Evolutionary conservation across 768 basidiomycete genomes (phyloP), one percentile per base, ranked within the genome.

Genomic region (Saitozyma sp.): DNA sequence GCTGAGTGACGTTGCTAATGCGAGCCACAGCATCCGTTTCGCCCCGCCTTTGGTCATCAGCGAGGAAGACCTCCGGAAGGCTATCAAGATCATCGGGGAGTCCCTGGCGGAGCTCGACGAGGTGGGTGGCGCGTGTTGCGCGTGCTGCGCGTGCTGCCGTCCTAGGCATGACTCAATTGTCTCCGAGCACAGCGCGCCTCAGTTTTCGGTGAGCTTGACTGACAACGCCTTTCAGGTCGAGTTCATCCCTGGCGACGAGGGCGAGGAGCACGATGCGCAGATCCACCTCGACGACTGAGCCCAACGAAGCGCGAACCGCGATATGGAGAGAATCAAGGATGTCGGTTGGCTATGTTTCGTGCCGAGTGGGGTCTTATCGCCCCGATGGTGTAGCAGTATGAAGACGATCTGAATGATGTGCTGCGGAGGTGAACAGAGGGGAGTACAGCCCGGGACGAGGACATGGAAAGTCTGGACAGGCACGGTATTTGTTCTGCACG

Each of bases 11-110:
- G 13, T 13, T 2, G 45, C 45, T 46, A 17, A 46, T 46, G n/a
- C 29, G 29, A 46, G 45, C 45, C 66, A 3, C 71, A 97, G 93
- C 57, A 90, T 99, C 69, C 92, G 95, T 40, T 95, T 99, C 77
- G 92, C 96, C 2, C 95, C 95, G 2, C 95, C 95, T 2, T 81
- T 99, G 58, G 91, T 98, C 65, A 99, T 99, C 62, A 83, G 86
- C n/a, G 92, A 96, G 73, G 86, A 85, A 17, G 92, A 96, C 64
- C 75, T 98, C 63, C 82, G 83, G 77, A 86, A 86, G 78, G 89
- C 88, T 19, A 84, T 96, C 13, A 79, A 78, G 59, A 86, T 90
- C 59, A 91, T 99, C 72, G 86, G 85, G 19, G 85, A 89, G 69
- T 88, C 86, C 56, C 81, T 97, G 51, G 78, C 81, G 10, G 93